phyloP scores from a whole-genome alignment of 1,139 yeast genomes.

The Candida sp. region DNA sequence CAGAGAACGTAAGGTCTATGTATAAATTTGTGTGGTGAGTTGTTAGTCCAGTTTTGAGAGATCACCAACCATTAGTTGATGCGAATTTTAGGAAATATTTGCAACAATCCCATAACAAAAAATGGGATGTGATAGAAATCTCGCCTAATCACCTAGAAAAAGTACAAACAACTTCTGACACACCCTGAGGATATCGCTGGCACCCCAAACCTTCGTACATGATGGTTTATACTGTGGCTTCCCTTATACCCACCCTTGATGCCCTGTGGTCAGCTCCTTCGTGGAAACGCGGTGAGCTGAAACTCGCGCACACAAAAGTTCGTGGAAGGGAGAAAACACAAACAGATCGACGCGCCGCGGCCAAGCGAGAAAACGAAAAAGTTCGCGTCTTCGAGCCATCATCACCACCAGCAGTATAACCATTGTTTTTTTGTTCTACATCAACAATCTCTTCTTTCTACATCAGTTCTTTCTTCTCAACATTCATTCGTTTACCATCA shows the following conservation, averaged over 20 bases:
- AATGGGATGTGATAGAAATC: neutral
- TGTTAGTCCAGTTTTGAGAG: neutral
- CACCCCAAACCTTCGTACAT: too few relatives aligned
- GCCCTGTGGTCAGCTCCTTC: neutral
- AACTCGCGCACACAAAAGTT: neutral
- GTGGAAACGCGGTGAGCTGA: neutral
- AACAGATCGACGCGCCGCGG: neutral
- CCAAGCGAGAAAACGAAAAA: neutral
- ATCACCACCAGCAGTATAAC: neutral
- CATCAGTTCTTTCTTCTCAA: neutral
- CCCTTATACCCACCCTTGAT: neutral
- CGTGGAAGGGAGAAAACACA: constrained; percentile 4
- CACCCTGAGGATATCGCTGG: too few relatives aligned
- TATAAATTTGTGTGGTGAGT: neutral
- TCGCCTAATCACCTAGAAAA: too few relatives aligned
- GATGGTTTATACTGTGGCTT: too few relatives aligned
- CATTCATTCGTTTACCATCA: neutral
- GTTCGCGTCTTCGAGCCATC: neutral
- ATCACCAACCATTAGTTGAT: neutral
- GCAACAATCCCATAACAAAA: neutral
- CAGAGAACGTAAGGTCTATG: too few relatives aligned
- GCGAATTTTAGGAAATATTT: neutral
- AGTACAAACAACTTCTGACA: too few relatives aligned
- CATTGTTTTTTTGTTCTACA: neutral
- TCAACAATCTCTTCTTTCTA: neutral